phyloP scores from a whole-genome alignment of 148 eudicot genomes.

The Oxyria digyna region DNA sequence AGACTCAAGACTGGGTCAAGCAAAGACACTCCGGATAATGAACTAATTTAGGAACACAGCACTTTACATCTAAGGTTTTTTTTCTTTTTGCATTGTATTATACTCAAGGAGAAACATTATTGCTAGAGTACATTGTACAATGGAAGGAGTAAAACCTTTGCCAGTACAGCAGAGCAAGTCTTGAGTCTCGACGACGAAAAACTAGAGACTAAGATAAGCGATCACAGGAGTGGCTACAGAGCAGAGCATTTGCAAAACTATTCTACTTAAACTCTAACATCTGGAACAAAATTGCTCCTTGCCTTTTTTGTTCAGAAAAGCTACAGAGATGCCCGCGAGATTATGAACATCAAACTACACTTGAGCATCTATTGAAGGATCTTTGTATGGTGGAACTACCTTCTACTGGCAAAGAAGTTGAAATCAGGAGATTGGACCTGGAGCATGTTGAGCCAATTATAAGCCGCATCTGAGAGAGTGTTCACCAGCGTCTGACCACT shows the following conservation, averaged over 20 bases:
- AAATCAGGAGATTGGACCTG: slow-evolving; percentile 84
- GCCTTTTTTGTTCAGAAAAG: neutral
- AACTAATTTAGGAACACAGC: no score
- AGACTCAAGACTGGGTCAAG: no score
- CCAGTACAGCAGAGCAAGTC: no score
- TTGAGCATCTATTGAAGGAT: neutral
- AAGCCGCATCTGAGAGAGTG: slow-evolving; percentile 59
- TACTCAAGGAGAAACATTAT: no score
- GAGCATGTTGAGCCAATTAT: slow-evolving; percentile 37
- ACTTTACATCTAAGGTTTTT: neutral
- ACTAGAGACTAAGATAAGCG: no score
- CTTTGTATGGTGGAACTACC: slow-evolving; percentile 6
- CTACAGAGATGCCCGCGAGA: neutral
- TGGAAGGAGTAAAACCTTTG: neutral
- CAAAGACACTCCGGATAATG: no score
- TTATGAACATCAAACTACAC: neutral
- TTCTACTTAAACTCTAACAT: no score
- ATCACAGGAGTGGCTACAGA: no score
- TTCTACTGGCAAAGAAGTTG: slow-evolving; percentile 64
- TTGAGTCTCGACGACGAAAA: no score
- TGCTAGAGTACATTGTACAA: neutral
- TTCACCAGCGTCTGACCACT: slow-evolving; percentile 30
- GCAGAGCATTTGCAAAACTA: no score
- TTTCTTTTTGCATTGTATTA: no score
- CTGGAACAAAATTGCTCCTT: no score